Evolutionary conservation across 768 basidiomycete genomes (phyloP).

Genomic region (Hortiboletus flavorubellus): DNA sequence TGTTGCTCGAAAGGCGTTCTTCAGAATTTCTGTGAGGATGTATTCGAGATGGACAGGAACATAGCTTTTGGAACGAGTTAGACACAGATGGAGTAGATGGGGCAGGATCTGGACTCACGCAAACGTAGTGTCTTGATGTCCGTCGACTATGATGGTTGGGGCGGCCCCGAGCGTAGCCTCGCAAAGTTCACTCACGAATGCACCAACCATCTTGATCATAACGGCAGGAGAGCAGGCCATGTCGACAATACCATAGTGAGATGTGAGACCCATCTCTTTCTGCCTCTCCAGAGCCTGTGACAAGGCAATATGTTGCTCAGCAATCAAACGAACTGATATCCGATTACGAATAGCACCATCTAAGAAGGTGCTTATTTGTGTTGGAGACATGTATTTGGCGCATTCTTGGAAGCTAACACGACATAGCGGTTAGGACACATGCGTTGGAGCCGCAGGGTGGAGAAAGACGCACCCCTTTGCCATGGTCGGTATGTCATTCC

Average conservation of each 20-base stretch:
- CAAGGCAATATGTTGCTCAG: slow-evolving; percentile 87
- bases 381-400: slow-evolving; percentile 75
- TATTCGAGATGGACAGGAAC: slow-evolving; percentile 91
- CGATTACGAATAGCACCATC: slow-evolving; percentile 84
- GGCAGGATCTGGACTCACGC: slow-evolving; percentile 52
- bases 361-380: slow-evolving; percentile 75
- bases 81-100: slow-evolving; percentile 3
- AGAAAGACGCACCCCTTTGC: slow-evolving; percentile 70
- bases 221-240: slow-evolving; percentile 64
- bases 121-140: slow-evolving; percentile 66
- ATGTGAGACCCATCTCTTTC: slow-evolving; percentile 26
- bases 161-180: slow-evolving; percentile 77
- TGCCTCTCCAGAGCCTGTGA: slow-evolving; percentile 60
- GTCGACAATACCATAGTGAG: slow-evolving; percentile 71
- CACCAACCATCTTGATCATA: slow-evolving; percentile 76
- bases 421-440: neutral
- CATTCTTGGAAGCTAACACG: slow-evolving; percentile 77
- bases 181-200: slow-evolving; percentile 82
- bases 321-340: slow-evolving; percentile 83
- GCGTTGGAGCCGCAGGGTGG: neutral
- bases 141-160: slow-evolving; percentile 69
- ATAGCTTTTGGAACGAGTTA: slow-evolving; percentile 48
- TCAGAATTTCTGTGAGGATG: slow-evolving; percentile 85
- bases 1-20: slow-evolving; percentile 88
- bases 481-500: slow-evolving; percentile 87